Evolutionary conservation across 2,329 filamentous ascomycete species (phyloP).

Genomic region (Immersiporthe knoxdaviesiana): DNA sequence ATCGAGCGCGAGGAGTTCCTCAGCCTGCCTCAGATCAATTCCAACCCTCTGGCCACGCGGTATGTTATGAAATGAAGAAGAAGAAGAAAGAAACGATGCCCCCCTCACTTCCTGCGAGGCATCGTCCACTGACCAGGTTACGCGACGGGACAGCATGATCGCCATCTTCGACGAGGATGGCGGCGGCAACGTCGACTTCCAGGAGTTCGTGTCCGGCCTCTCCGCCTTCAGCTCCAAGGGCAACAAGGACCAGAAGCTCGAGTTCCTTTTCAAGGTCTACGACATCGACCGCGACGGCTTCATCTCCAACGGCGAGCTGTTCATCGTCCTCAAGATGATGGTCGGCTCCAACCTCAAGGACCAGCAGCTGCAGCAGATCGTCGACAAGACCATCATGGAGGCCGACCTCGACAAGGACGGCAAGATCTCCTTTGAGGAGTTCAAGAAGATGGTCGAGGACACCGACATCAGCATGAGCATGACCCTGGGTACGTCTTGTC

Average conservation of each 20-base stretch:
- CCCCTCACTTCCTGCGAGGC: not conserved
- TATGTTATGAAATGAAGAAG: conserved; percentile 42
- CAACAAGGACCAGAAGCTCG: conserved; percentile 98
- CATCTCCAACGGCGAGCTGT: conserved; percentile 98
- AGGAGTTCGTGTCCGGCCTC: conserved; percentile 95
- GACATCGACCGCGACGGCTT: conserved; percentile 98
- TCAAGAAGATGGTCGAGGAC: conserved; percentile 97
- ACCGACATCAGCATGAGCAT: conserved; percentile 79
- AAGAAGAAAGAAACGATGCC: too few relatives aligned
- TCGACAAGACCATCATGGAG: conserved; percentile 99
- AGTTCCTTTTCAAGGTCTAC: conserved; percentile 98
- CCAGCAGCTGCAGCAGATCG: conserved; percentile 97
- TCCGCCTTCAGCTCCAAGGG: conserved; percentile 97
- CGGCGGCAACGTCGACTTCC: conserved; percentile 96
- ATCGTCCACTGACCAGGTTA: not conserved
- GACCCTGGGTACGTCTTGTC: conserved; percentile 64
- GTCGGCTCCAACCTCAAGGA: conserved; percentile 99
- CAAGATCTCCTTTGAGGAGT: conserved; percentile 99
- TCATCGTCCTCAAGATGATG: conserved; percentile 99
- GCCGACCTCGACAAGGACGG: conserved; percentile 94
- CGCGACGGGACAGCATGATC: conserved; percentile 77
- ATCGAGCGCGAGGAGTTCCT: conserved; percentile 99
- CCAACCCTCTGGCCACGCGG: conserved; percentile 95
- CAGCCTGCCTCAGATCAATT: conserved; percentile 94
- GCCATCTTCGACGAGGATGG: conserved; percentile 99